phyloP scores from a whole-genome alignment of 257 asterid genomes.

The Orobanche coerulescens region DNA sequence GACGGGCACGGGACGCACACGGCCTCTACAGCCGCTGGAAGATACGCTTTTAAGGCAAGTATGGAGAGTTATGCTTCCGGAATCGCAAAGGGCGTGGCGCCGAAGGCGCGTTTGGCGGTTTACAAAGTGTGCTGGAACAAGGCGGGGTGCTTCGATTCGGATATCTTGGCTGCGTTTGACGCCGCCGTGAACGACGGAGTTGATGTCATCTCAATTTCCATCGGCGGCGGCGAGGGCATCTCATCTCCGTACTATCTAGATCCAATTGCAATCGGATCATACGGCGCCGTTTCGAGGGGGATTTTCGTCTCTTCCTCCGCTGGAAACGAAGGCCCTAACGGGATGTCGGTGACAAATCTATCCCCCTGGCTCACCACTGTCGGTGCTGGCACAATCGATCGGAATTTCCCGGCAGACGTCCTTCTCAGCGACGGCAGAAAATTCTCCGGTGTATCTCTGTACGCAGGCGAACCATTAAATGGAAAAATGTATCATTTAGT shows the following conservation, averaged over 20 bases:
- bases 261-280: constrained; percentile 92
- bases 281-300: constrained; percentile 95
- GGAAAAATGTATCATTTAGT: constrained; percentile 68
- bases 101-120: constrained; percentile 79
- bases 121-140: constrained; percentile 93
- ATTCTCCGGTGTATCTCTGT: constrained; percentile 69
- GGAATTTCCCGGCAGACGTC: constrained; percentile 80
- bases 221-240: constrained; percentile 92
- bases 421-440: constrained; percentile 58
- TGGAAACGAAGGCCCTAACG: constrained; percentile 95
- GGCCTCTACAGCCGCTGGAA: constrained; percentile 96
- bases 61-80: constrained; percentile 95
- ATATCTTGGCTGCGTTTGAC: constrained; percentile 90
- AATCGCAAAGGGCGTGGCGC: constrained; percentile 93
- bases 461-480: constrained; percentile 60
- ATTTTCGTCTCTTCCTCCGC: constrained; percentile 88
- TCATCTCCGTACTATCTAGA: constrained; percentile 94
- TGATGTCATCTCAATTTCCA: constrained; percentile 83
- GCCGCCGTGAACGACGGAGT: constrained; percentile 89
- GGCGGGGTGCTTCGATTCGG: constrained; percentile 95
- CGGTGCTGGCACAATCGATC: constrained; percentile 91
- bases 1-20: constrained; percentile 99
- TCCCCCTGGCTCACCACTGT: constrained; percentile 98
- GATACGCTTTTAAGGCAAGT: constrained; percentile 67
- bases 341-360: constrained; percentile 87